Evolutionary conservation across 148 eudicot genomes (phyloP).

Genomic region (Drosera capensis): DNA sequence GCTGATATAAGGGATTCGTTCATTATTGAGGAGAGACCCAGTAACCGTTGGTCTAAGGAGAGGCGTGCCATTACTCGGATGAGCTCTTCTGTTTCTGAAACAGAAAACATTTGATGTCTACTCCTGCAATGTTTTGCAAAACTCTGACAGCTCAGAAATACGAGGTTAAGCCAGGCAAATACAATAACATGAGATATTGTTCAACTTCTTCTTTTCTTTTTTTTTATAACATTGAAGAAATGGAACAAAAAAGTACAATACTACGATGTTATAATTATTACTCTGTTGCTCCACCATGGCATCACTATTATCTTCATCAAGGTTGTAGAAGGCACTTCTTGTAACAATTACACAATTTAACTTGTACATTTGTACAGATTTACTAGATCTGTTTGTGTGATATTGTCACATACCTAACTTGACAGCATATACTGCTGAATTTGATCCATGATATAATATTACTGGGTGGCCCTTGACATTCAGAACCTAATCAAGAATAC

Average conservation of each 20-base stretch:
- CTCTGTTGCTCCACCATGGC: no score
- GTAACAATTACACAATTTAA: no score
- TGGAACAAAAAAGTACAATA: no score
- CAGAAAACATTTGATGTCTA: constrained; percentile 27
- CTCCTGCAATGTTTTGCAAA: constrained; percentile 24
- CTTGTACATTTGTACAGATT: no score
- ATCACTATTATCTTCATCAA: no score
- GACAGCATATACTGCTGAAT: constrained; percentile 37
- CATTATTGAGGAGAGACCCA: constrained; percentile 39
- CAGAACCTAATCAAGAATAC: constrained; percentile 22
- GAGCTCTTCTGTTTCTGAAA: constrained; percentile 58
- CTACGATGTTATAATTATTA: no score
- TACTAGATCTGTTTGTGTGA: no score
- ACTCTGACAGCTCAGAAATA: neutral
- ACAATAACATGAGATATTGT: neutral
- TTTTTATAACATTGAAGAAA: no score
- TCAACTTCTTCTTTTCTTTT: no score
- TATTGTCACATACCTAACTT: constrained; percentile 51
- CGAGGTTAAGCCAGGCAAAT: neutral
- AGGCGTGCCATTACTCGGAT: constrained; percentile 32
- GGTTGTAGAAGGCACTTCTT: no score
- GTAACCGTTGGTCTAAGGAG: constrained; percentile 54
- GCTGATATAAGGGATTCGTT: constrained; percentile 40
- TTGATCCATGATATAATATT: constrained; percentile 77
- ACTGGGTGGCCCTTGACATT: constrained; percentile 37